Percentiles rank a stretch among this genome's conserved stretches.
These are phyloP conservation scores for Magnolia officinalis DNA, from an alignment of 164 flowering plant species.

Conservation along the genomic window DNA sequence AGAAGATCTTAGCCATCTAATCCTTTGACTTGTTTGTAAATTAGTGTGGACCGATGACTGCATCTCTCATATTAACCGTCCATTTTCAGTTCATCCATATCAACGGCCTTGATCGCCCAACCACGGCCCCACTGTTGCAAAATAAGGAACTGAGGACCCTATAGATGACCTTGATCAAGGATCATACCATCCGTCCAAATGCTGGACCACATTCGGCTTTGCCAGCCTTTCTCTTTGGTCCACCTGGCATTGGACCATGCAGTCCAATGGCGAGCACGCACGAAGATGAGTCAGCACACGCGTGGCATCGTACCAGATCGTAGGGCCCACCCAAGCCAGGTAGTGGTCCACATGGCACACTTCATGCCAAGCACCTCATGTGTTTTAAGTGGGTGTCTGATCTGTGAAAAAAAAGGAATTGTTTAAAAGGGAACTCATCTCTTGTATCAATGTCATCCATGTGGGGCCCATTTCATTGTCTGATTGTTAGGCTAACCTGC, in stretches of 20 bases:
- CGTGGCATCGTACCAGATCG: neutral
- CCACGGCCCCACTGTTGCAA: neutral
- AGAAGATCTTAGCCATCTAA: too few species aligned
- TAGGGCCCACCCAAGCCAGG: too few species aligned
- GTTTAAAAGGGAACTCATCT: too few species aligned
- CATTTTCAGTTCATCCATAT: neutral
- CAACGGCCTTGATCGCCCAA: neutral
- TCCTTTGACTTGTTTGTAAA: too few species aligned
- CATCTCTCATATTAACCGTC: too few species aligned
- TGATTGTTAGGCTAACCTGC: too few species aligned
- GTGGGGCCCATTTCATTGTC: neutral
- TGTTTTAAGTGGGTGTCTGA: neutral
- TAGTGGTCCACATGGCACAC: neutral
- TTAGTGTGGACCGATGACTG: neutral
- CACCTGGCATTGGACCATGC: neutral
- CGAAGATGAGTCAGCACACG: neutral
- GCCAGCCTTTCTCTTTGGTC: too few species aligned
- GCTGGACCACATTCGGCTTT: neutral
- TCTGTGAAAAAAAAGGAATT: neutral
- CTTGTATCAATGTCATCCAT: neutral
- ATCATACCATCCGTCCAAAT: neutral
- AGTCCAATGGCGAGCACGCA: neutral
- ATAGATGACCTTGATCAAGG: too few species aligned
- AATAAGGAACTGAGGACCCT: neutral
- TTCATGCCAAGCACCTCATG: neutral